These are phyloP conservation scores for Tuber microsphaerosporum DNA, from an alignment of 495 filamentous ascomycete species.

Conservation along the genomic window DNA sequence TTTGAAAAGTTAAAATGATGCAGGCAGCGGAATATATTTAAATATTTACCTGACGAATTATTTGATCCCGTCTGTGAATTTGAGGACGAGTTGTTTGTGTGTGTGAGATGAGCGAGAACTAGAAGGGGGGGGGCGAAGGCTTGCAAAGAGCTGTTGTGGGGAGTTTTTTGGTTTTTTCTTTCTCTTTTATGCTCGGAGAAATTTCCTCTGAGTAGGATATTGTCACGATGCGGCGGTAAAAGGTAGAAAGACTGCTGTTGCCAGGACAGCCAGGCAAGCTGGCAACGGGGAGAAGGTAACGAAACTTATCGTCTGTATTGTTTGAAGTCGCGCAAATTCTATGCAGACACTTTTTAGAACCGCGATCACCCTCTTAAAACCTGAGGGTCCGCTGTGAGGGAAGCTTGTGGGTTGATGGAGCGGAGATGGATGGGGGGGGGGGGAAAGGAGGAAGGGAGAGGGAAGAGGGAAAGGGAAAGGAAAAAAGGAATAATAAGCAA, in stretches of 20 bases:
- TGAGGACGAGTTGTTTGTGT: neutral
- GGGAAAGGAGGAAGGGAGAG: conserved; percentile 31
- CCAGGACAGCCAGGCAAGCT: conserved; percentile 43
- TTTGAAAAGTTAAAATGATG: neutral
- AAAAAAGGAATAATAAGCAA: conserved; percentile 24
- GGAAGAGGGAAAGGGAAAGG: conserved; percentile 26
- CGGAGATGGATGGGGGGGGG: conserved; percentile 30
- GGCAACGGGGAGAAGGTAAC: conserved; percentile 42
- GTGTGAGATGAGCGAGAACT: neutral
- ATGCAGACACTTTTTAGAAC: conserved; percentile 36
- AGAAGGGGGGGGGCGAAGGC: neutral
- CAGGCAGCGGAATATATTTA: neutral
- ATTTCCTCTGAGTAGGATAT: conserved; percentile 7
- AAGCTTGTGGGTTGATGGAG: conserved; percentile 33
- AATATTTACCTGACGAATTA: neutral
- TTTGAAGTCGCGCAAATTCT: conserved; percentile 32
- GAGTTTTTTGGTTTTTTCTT: conserved; percentile 34
- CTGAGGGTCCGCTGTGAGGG: conserved; percentile 40
- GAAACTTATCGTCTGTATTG: conserved; percentile 35
- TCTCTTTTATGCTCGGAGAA: conserved; percentile 19
- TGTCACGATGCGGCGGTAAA: conserved; percentile 22
- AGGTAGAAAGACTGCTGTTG: conserved; percentile 40
- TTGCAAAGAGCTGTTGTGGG: conserved; percentile 10
- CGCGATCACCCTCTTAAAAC: conserved; percentile 42
- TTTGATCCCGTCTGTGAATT: neutral